These are phyloP conservation scores for Magnolia officinalis DNA, from an alignment of 164 flowering plant genomes.

Conservation along the genomic window DNA sequence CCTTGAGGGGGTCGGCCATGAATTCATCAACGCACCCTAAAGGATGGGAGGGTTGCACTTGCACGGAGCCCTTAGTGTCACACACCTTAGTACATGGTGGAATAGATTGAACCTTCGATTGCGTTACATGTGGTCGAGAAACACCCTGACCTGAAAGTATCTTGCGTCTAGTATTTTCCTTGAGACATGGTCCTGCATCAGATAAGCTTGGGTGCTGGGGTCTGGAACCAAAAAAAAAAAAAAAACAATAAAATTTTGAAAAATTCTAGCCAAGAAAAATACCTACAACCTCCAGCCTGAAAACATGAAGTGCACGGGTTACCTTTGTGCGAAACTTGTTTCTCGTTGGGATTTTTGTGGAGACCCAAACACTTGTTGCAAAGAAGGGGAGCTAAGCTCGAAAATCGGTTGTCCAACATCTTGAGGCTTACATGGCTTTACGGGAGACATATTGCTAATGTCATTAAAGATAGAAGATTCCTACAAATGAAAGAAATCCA, in stretches of 20 bases:
- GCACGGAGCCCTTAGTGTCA: slow-evolving; percentile 11
- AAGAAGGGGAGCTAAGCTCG: slow-evolving; percentile 36
- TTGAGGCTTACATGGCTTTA: slow-evolving; percentile 28
- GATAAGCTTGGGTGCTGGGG: background rate
- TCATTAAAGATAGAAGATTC: slow-evolving; percentile 44
- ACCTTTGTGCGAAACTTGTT: slow-evolving; percentile 33
- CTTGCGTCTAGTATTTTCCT: slow-evolving; percentile 13
- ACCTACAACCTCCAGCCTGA: background rate
- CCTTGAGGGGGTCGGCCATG: slow-evolving; percentile 29
- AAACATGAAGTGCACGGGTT: background rate
- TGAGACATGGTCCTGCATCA: slow-evolving; percentile 2
- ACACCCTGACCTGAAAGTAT: slow-evolving; percentile 6
- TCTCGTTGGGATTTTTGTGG: slow-evolving; percentile 33
- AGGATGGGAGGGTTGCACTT: slow-evolving; percentile 21
- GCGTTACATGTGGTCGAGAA: slow-evolving; percentile 3
- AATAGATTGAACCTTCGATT: slow-evolving; percentile 2
- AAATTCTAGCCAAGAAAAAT: background rate
- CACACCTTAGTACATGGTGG: slow-evolving; percentile 11
- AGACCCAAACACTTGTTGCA: slow-evolving; percentile 44
- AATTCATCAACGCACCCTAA: slow-evolving; percentile 30
- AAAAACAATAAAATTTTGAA: background rate
- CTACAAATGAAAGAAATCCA: slow-evolving; percentile 17
- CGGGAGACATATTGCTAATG: slow-evolving; percentile 41
- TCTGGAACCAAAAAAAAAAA: background rate
- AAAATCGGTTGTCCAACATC: slow-evolving; percentile 30